phyloP scores from a whole-genome alignment of 805 yeast species.

The Wickerhamiella occidentalis region DNA sequence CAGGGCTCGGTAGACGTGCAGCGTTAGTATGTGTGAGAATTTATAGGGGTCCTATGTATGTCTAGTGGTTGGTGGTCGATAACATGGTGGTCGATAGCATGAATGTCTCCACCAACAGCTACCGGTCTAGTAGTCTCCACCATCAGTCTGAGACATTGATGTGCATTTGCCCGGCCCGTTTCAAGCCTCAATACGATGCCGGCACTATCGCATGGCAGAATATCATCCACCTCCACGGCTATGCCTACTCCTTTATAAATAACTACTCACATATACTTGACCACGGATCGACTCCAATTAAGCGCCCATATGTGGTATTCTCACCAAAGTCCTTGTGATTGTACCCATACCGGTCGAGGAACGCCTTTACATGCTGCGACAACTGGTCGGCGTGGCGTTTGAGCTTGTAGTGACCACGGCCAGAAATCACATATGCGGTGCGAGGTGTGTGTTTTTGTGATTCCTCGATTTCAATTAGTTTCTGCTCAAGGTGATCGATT shows the following conservation, averaged over 20 bases:
- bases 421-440: slow-evolving; percentile 26
- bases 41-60: too few species aligned
- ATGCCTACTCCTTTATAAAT: background rate
- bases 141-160: too few species aligned
- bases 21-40: too few species aligned
- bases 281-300: slow-evolving; percentile 36
- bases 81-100: too few species aligned
- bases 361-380: slow-evolving; percentile 24
- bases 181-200: too few species aligned
- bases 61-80: too few species aligned
- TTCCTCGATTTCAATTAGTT: slow-evolving; percentile 19
- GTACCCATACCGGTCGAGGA: slow-evolving; percentile 31
- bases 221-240: too few species aligned
- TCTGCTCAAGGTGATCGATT: slow-evolving; percentile 24
- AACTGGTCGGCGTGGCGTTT: slow-evolving; percentile 24
- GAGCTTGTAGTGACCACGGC: slow-evolving; percentile 25
- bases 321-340: slow-evolving; percentile 30
- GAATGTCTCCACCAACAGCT: too few species aligned
- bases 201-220: too few species aligned
- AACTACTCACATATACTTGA: slow-evolving; percentile 4
- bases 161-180: too few species aligned
- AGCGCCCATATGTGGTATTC: slow-evolving; percentile 27
- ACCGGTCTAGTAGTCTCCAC: too few species aligned
- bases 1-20: too few species aligned
- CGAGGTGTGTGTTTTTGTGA: slow-evolving; percentile 21